Conservation (phyloP, 768 basidiomycete genomes). For the Gyrodon lividus region DNA sequence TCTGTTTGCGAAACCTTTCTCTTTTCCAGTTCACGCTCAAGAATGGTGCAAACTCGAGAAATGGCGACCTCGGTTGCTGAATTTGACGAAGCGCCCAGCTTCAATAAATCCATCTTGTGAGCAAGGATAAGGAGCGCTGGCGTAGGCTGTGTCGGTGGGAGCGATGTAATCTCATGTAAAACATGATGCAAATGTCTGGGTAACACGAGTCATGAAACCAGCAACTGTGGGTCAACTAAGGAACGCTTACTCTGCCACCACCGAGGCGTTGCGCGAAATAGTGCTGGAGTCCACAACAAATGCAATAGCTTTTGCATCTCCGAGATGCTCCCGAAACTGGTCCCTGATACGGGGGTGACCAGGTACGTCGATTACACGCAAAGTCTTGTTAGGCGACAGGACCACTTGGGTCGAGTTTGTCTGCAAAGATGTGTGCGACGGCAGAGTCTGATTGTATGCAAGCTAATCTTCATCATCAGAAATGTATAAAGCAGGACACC, state of each 20-base stretch:
- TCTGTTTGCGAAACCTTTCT: slow-evolving; percentile 61
- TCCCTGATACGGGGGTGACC: slow-evolving; percentile 81
- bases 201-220: slow-evolving; percentile 2
- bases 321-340: slow-evolving; percentile 67
- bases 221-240: not conserved
- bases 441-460: slow-evolving; percentile 58
- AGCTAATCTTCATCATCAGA: slow-evolving; percentile 44
- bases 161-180: slow-evolving; percentile 64
- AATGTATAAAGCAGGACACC: slow-evolving; percentile 1
- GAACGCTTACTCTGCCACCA: slow-evolving; percentile 73
- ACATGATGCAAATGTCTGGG: slow-evolving; percentile 71
- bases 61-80: slow-evolving; percentile 51
- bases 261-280: slow-evolving; percentile 69
- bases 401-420: slow-evolving; percentile 54
- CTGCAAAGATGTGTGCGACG: slow-evolving; percentile 78
- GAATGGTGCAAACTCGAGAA: slow-evolving; percentile 69
- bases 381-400: slow-evolving; percentile 41
- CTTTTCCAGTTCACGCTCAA: slow-evolving; percentile 85
- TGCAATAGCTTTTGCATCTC: slow-evolving; percentile 60
- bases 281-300: slow-evolving; percentile 83
- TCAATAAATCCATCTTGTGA: slow-evolving; percentile 76
- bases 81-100: slow-evolving; percentile 36
- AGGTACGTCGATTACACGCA: slow-evolving; percentile 71
- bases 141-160: slow-evolving; percentile 65
- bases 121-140: slow-evolving; percentile 69